Base-by-base conservation (phyloP, 179 eudicot species). In the Camellia oleifera region DNA sequence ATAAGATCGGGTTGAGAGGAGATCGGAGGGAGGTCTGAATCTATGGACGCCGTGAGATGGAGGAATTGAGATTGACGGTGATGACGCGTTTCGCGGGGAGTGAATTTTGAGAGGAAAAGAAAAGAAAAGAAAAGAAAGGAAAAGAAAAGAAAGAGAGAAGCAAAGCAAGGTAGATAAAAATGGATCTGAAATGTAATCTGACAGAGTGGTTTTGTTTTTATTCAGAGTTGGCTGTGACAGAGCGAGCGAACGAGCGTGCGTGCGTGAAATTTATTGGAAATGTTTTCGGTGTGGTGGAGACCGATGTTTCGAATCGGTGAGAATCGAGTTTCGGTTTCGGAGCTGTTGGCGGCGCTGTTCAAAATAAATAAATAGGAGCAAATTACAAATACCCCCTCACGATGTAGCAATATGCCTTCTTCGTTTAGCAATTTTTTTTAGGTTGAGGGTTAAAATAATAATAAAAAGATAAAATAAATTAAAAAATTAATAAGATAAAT, bases 51-150 rank as follows among this genome's bases (percentile, higher is more conserved):
- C 75, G 75, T 53, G 4, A 48, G 75, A 20, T 1, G 57, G 74
- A 7, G 75, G 23, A 45, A 69, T 32, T 32, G 40, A 32, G 40
- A 26, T 15, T 50, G 75, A 54, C 40, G 75, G 60, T 52, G 60
- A 20, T 17, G 60, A 50, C 60, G 75, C 32, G 75, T 72, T 48
- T 18, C 75, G 60, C 75, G 60, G 75, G 75, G 60, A 20, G 42
- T 23, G 60, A 72, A 48, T 72, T 52, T 50, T 58, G n/a, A 15
- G 17, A 23, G 60, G 32, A 72, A 50, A 9, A 23, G 13, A 72
- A 4, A 52, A 42, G 75, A 70, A 70, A 9, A 45, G 26, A 45
- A 45, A 69, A 17, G 13, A 45, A 44, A 69, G 2, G 17, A 45
- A 15, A 45, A 15, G 46, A 5, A 13, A 42, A 32, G 40, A 32